Evolutionary conservation across 140 eudicot genomes (phyloP), one percentile per base, ranked within the genome.

Genomic region (Ambrosia hybrid): DNA sequence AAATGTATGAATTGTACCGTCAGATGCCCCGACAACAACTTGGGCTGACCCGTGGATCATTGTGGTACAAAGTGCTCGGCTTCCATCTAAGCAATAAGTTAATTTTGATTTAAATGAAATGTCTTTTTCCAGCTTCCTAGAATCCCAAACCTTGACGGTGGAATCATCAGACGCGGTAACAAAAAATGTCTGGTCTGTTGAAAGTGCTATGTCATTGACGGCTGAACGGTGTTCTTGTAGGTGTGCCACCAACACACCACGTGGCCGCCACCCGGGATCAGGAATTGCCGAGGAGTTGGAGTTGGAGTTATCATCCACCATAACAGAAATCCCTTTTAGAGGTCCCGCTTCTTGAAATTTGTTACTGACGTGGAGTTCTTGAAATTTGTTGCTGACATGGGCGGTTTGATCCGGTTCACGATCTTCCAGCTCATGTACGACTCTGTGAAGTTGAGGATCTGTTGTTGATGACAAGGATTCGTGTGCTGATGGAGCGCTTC

Each of bases 141-240:
- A 94, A 79, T 94, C 99, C 99, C 99, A 94, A 10, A 94, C 83
- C 83, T 86, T 94, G 5, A 90, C 97, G 3, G 99, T 90, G 9
- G 96, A 94, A 90, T 94, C 99, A 46, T 94, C 97, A n/a, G 99
- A 90, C 33, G 96, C 99, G 52, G 88, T 94, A 4, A 94, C 95
- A 43, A 94, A 94, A 63, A 94, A 90, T 48, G 87, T 85, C 60
- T 94, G 83, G 79, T 94, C 99, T 0, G 90, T 80, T 59, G 99
- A 94, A 53, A 90, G 76, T 11, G 99, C 85, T 46, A 94, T 85
- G 72, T 94, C 97, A 53, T 90, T 94, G 37, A 94, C 97, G 51
- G 96, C 95, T 67, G 97, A 94, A 3, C 91, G 83, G 68, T 94
- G 99, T 79, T 94, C 99, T 78, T 90, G 99, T 16, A 94, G 90